Conservation (phyloP, 2,329 filamentous ascomycete species). For the Alternaria metachromatica region DNA sequence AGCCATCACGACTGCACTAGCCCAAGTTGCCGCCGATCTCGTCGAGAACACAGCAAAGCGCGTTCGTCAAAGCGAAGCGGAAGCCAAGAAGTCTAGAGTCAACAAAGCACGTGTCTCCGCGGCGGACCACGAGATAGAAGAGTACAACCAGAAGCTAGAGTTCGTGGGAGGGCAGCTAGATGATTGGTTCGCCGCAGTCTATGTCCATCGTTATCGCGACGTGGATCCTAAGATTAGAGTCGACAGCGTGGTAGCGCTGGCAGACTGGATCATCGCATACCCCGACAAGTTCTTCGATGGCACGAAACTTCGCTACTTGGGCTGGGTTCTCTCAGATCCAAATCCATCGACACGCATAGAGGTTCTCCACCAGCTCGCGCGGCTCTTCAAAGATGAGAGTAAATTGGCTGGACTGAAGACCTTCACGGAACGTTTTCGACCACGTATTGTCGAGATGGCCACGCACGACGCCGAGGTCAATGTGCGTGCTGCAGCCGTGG, state of each 20-base stretch:
- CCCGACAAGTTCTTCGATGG: conserved; percentile 91
- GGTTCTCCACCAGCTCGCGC: conserved; percentile 81
- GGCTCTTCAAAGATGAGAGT: conserved; percentile 79
- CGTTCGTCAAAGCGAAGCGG: conserved; percentile 78
- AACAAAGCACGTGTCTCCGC: conserved; percentile 81
- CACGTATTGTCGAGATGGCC: conserved; percentile 90
- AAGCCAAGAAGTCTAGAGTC: conserved; percentile 73
- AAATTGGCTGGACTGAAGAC: conserved; percentile 79
- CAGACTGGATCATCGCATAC: conserved; percentile 84
- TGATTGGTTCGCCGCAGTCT: conserved; percentile 90
- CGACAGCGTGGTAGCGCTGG: conserved; percentile 86
- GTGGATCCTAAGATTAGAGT: conserved; percentile 87
- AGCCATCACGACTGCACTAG: conserved; percentile 78
- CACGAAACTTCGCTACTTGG: conserved; percentile 87
- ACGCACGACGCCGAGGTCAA: conserved; percentile 80
- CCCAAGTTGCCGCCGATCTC: conserved; percentile 73
- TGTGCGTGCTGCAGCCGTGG: conserved; percentile 81
- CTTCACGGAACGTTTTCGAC: conserved; percentile 91
- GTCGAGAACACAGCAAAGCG: conserved; percentile 76
- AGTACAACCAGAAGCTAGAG: conserved; percentile 73
- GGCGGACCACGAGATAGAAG: conserved; percentile 73
- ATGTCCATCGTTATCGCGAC: conserved; percentile 94
- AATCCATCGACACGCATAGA: conserved; percentile 78
- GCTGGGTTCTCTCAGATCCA: conserved; percentile 91
- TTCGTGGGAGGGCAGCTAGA: conserved; percentile 74